These are phyloP conservation scores for Ophiocordyceps robertsii DNA, from an alignment of 2,329 filamentous ascomycete species.

Conservation along the genomic window DNA sequence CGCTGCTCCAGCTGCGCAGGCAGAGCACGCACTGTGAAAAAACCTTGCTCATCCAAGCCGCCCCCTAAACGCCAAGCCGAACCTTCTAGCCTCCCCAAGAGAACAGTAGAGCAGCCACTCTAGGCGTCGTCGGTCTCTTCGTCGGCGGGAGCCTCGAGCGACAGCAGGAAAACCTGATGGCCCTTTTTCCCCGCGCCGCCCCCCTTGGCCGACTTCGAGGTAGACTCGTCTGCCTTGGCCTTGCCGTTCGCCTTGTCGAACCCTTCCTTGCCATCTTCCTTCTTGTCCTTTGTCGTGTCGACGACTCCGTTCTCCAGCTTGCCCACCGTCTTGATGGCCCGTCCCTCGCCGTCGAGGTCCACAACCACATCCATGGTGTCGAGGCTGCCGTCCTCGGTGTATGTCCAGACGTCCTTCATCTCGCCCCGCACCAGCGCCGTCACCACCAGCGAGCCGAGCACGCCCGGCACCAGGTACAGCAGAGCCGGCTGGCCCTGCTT, in stretches of 20 bases:
- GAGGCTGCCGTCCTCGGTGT: conserved; percentile 57
- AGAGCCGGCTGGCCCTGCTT: conserved; percentile 80
- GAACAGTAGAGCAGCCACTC: too few species aligned
- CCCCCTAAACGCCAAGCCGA: too few species aligned
- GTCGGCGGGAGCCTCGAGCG: conserved; percentile 15
- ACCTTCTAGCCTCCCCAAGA: too few species aligned
- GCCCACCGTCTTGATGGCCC: conserved; percentile 26
- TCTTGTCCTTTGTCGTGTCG: conserved; percentile 17
- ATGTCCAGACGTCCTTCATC: conserved; percentile 62
- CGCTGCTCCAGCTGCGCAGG: too few species aligned
- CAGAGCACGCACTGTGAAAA: too few species aligned
- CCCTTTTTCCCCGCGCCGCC: conserved; percentile 8
- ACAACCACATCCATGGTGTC: conserved; percentile 42
- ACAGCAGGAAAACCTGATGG: conserved; percentile 19
- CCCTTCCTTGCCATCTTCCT: conserved; percentile 5
- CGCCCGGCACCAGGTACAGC: conserved; percentile 81
- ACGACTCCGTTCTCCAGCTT: conserved; percentile 23
- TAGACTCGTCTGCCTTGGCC: not conserved
- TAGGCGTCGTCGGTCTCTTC: conserved; percentile 4
- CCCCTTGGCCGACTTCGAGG: conserved; percentile 1
- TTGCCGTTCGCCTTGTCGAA: conserved; percentile 7
- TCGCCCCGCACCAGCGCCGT: conserved; percentile 63
- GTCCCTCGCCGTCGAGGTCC: conserved; percentile 36
- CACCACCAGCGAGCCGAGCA: conserved; percentile 61
- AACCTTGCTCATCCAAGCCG: too few species aligned